Base-by-base conservation (phyloP, 2,329 filamentous ascomycete species). In the Aspergillus neoniger region DNA sequence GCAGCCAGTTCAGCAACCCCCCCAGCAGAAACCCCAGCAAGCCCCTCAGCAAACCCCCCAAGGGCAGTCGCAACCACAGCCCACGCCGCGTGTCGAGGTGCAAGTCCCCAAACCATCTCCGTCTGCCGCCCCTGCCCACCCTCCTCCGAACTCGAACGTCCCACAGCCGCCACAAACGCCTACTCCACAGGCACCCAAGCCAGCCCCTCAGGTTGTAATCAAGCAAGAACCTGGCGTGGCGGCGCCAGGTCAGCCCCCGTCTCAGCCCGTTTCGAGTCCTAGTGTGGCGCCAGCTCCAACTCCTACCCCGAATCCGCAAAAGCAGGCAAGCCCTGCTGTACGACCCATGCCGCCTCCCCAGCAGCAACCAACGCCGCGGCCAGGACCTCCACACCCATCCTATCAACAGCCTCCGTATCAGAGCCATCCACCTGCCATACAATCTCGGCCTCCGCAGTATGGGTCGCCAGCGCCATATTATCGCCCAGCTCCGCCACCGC, bases 401-500 rank as follows among this genome's bases (percentile, higher is more conserved):
- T 70, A 74, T 41, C 74, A 72, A 39, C 72, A 72, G 59, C 65
- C 72, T 51, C 63, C 70, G 1, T 72, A 75, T 43, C 71, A 73
- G 43, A 61, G 65, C n/a, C 69, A 73, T 7, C 63, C 68, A 21
- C 67, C 73, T 55, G 67, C 72, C 38, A 72, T 77, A 32, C 75
- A 77, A 54, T 76, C 76, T 30, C 76, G 77, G 28, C 69, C 72
- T 25, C 64, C 69, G 5, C 71, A 72, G 41, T 74, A 77, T 41
- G 69, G 67, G 12, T 71, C 74, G 28, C 72, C 75, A 9, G 59
- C 69, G 39, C 63, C 72, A 25, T 75, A 76, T 55, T 74, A 76
- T 51, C 69, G 70, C 15, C 72, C 71, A 23, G 69, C 71, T 9
- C 69, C 74, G 7, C 70, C 69, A 23, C 67, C 74, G 6, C 67